Percentiles rank a stretch among this genome's conserved stretches.
phyloP scores from a whole-genome alignment of 2,329 filamentous ascomycete genomes.

The Ascochyta fabae region DNA sequence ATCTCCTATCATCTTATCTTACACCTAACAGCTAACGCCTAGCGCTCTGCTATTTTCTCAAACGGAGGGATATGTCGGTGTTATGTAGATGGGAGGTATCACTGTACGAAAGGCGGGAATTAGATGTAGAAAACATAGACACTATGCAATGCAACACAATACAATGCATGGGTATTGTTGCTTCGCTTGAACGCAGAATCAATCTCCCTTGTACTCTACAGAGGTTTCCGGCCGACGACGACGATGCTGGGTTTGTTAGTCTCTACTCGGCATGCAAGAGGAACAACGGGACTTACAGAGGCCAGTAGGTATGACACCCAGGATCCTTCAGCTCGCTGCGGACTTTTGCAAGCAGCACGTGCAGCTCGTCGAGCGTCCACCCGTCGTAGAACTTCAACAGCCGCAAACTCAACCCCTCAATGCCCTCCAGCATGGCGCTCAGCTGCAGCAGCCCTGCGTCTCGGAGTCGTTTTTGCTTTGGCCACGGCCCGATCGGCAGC shows the following conservation, averaged over 20 bases:
- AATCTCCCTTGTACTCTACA: no score
- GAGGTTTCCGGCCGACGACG: constrained; percentile 3
- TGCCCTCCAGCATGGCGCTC: constrained; percentile 38
- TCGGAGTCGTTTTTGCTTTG: constrained; percentile 26
- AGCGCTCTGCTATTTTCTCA: no score
- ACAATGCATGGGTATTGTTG: no score
- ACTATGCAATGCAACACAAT: no score
- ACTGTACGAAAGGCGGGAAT: no score
- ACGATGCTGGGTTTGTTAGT: constrained; percentile 6
- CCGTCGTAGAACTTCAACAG: constrained; percentile 32
- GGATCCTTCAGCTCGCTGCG: constrained; percentile 37
- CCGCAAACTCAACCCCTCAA: constrained; percentile 34
- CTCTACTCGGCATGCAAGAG: not conserved
- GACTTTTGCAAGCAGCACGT: constrained; percentile 45
- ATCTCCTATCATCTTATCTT: no score
- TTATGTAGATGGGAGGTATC: no score
- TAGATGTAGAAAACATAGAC: no score
- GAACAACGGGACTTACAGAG: constrained; percentile 29
- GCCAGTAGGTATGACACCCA: constrained; percentile 39
- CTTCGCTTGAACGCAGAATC: no score
- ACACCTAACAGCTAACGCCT: no score
- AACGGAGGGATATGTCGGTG: no score
- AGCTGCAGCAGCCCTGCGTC: constrained; percentile 36
- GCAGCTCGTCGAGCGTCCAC: constrained; percentile 35
- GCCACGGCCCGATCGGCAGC: constrained; percentile 32